Base-by-base conservation (phyloP, 495 filamentous ascomycete species). In the Penicillium canariense region DNA sequence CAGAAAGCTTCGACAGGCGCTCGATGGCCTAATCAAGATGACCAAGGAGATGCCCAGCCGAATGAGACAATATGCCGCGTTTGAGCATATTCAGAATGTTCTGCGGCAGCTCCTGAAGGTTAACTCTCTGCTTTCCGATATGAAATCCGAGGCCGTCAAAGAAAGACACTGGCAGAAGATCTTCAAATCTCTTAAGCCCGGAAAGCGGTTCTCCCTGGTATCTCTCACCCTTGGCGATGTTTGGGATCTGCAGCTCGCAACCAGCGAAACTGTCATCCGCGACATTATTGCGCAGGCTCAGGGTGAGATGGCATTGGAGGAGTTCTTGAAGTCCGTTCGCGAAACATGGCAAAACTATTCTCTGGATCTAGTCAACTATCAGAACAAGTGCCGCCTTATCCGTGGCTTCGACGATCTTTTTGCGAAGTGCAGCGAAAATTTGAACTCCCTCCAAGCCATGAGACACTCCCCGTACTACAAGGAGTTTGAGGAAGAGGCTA, bases 1-100 rank as follows among this genome's bases (percentile, higher is more conserved):
- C 2, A 81, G 94, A 39, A 97, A 97, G 71, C 82, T 97, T 54
- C 82, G 95, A 26, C 82, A 88, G 52, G 86, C 89, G 14, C 83
- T 99, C 44, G 94, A 99, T 64, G 84, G 85, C 31, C 79, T 97
- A 26, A 89, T 97, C 66, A 96, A 96, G 74, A 94, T 96, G 87
- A 96, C 91, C 42, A 99, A 96, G 75, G 92, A 97, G 54, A 99
- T 99, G 94, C 94, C 94, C 0, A 96, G 90, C 69, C 85, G 94
- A 39, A 99, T 97, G 95, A 85, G 94, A 43, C 94, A 99, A 63
- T 99, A 99, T 69, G 94, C 94, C 57, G 95, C 94, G 11, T 99
- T 99, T 68, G 94, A 97, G 69, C 92, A 99, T 62, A 89, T 97
- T 28, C 94, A 99, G 63, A 88, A 84, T 54, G 86, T 93, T 23